Base-by-base conservation (phyloP, 2,329 filamentous ascomycete genomes). In the Immersiporthe knoxdaviesiana region DNA sequence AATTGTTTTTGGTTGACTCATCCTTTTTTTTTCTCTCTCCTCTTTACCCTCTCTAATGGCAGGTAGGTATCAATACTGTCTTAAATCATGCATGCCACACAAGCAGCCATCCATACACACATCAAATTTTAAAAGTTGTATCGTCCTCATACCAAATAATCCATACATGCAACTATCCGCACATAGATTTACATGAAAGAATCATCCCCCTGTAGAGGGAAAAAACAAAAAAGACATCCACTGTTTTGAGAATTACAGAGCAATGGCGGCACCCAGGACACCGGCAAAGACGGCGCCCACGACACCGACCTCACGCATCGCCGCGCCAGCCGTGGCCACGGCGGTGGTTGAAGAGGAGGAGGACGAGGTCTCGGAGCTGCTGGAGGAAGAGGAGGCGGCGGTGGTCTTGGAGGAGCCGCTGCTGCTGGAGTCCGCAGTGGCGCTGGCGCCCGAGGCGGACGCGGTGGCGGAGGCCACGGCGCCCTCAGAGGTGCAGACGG, bases 251-350 rank as follows among this genome's bases (percentile, higher is more conserved):
- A 41, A 35, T 71, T 63, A 71, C 35, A 71, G 63, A 52, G 63
- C 67, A 54, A 69, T 60, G 37, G 56, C 67, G 16, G 65, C 67
- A 16, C 69, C 69, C 24, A 71, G 41, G n/a, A 69, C 67, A 35
- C 67, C 67, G 30, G 63, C 69, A 21, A 71, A 60, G 50, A 71
- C 63, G 14, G 63, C 69, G 24, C 69, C 69, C 2, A 66, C 44
- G 7, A 69, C 44, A 6, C 67, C 69, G 6, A 30, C 41, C 67
- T 69, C 69, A 8, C 67, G 69, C 3, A 62, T 12, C 14, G 67
- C 52, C 14, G 67, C 69, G 27, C 66, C 68, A 37, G 68, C 68
- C 1, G 68, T 70, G 41, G 47, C 58, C 11, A 8, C 52, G n/a
- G 61, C 67, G 32, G 67, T 61, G 32, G 62, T 32, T 2, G 58